Evolutionary conservation across 345 rosid genomes (phyloP).

Genomic region (Syzygium grande): DNA sequence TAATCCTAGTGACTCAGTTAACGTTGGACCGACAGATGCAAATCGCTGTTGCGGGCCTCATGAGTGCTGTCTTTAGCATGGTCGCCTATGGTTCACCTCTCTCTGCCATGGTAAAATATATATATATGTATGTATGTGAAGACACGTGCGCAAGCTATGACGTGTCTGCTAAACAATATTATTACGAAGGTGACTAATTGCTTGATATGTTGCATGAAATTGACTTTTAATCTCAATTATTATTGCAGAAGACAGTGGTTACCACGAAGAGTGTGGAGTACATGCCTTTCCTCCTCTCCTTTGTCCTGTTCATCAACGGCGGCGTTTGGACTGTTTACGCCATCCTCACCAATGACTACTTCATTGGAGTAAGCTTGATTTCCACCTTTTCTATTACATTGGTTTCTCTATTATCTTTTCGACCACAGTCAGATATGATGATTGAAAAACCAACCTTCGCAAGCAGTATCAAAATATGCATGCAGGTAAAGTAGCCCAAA

Average conservation of each 20-base stretch:
- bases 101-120: conserved; percentile 55
- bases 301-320: conserved; percentile 37
- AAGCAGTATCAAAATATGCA: background rate
- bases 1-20: conserved; percentile 27
- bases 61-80: conserved; percentile 51
- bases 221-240: background rate
- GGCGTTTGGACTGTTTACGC: conserved; percentile 47
- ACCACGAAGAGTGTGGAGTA: conserved; percentile 45
- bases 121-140: background rate
- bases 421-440: background rate
- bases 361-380: conserved; percentile 35
- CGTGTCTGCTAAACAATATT: background rate
- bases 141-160: background rate
- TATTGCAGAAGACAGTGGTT: conserved; percentile 42
- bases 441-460: background rate
- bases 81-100: conserved; percentile 69
- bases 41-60: conserved; percentile 43
- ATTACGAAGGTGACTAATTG: background rate
- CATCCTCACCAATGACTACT: conserved; percentile 28
- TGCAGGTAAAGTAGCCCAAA: background rate
- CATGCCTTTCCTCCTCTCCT: conserved; percentile 48
- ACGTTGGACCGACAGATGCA: conserved; percentile 26
- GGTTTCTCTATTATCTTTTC: background rate
- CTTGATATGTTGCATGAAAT: background rate
- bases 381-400: background rate